Evolutionary conservation across 345 rosid genomes (phyloP).

Genomic region (Eucalyptus erythrocorys): DNA sequence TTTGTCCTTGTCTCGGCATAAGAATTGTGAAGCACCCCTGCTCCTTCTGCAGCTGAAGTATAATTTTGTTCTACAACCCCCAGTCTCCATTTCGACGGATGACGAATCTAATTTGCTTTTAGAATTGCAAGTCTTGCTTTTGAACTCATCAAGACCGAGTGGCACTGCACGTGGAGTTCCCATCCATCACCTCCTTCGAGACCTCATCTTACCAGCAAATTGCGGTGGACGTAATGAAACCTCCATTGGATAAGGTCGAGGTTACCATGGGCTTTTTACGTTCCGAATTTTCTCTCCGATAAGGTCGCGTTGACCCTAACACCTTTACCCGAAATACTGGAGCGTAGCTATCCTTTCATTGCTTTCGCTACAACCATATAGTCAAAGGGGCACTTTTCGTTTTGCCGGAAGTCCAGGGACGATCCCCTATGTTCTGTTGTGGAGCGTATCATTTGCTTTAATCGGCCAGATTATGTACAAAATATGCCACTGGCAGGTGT

Average conservation of each 20-base stretch:
- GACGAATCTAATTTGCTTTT: slow-evolving; percentile 50
- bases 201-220: not conserved
- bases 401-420: too few species aligned
- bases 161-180: slow-evolving; percentile 27
- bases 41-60: slow-evolving; percentile 86
- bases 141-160: slow-evolving; percentile 82
- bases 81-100: slow-evolving; percentile 75
- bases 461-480: too few species aligned
- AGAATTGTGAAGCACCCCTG: slow-evolving; percentile 65
- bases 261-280: not conserved
- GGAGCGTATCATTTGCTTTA: not conserved
- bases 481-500: too few species aligned
- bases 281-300: not conserved
- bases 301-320: not conserved
- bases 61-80: slow-evolving; percentile 75
- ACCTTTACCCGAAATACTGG: too few species aligned
- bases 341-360: too few species aligned
- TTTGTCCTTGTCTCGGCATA: slow-evolving; percentile 75
- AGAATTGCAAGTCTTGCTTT: slow-evolving; percentile 61
- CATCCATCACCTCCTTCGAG: not conserved
- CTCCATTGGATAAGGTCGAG: not conserved
- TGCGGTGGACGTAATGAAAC: not conserved
- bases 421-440: not conserved
- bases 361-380: too few species aligned
- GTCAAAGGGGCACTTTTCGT: too few species aligned